Evolutionary conservation across 257 asterid species (phyloP), one percentile per base, ranked within the genome.

Genomic region (Ajuga chamaepitys): DNA sequence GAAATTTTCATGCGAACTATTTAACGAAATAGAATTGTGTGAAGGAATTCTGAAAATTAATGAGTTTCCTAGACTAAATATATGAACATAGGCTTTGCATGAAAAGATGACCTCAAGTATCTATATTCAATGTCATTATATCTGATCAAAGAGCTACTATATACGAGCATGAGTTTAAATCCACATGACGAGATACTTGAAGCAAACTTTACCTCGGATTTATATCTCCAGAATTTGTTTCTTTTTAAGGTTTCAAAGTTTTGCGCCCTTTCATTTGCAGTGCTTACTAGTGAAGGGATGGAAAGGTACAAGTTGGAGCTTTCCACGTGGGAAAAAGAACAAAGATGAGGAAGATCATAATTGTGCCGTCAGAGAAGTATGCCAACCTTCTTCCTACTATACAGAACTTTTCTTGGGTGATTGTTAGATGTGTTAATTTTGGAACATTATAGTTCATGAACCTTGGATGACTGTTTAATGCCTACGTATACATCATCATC

Each of bases 231-330:
- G 18, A 41, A 4, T 20, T 59, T 47, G 25, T 30, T n/a, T 47
- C 18, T 16, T 64, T 54, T 51, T 1, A 4, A 54, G 7, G 38
- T 13, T 64, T 22, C 22, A 45, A 47, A 12, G 22, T 56, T 11
- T 22, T 62, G 46, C 28, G 35, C 41, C 65, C 7, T 30, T 58
- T 10, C 46, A 9, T 58, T 45, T 67, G 53, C 83, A 88, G 96
- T 88, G 96, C 80, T 61, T 88, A 62, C 78, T 88, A 61, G 96
- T 86, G 66, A 88, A 86, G 78, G 96, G 95, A 56, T 88, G 96
- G 96, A 88, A 88, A 74, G 96, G 96, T 50, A 65, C 90, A 52
- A 88, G 96, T 77, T 88, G 96, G 96, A 88, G 96, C 72, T 86
- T 88, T 78, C 96, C 96, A 5, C 95, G 95, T 74, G 96, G 96